Conservation (phyloP, 1,284 basidiomycete genomes). For the Amylostereum areolatum region DNA sequence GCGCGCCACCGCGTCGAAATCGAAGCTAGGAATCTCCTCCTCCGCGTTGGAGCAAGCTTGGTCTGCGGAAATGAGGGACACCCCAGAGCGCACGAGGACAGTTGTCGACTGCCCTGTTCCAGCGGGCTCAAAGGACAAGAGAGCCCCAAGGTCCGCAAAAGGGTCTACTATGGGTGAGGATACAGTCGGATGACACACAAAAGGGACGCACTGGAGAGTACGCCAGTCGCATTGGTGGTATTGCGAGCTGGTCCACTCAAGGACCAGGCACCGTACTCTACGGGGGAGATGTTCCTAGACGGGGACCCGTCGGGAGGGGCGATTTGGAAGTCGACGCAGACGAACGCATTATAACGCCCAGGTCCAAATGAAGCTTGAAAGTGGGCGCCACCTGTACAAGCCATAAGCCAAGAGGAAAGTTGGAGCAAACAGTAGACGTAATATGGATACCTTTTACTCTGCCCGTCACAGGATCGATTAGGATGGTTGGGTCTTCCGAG, state of each 20-base stretch:
- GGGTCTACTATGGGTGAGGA: slow-evolving; percentile 20
- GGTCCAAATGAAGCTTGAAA: slow-evolving; percentile 39
- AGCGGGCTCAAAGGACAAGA: slow-evolving; percentile 41
- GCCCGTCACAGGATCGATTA: slow-evolving; percentile 39
- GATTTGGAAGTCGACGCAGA: slow-evolving; percentile 56
- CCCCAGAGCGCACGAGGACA: slow-evolving; percentile 49
- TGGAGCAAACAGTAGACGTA: not conserved
- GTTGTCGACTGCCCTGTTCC: slow-evolving; percentile 28
- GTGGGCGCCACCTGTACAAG: not conserved
- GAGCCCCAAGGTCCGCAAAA: slow-evolving; percentile 38
- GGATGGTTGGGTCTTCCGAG: slow-evolving; percentile 34
- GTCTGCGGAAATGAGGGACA: slow-evolving; percentile 53
- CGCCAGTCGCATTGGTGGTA: slow-evolving; percentile 37
- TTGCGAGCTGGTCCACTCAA: slow-evolving; percentile 43
- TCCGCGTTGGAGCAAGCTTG: slow-evolving; percentile 58
- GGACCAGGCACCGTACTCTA: slow-evolving; percentile 52
- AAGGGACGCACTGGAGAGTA: slow-evolving; percentile 35
- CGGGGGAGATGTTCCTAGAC: slow-evolving; percentile 24
- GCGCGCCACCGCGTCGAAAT: slow-evolving; percentile 41
- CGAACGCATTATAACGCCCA: slow-evolving; percentile 49
- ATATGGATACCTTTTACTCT: slow-evolving; percentile 24
- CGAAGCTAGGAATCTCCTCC: slow-evolving; percentile 26
- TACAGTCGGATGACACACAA: slow-evolving; percentile 6
- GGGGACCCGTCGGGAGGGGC: slow-evolving; percentile 27
- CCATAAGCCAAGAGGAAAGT: not conserved